Percentiles rank a stretch among this genome's conserved stretches.
Evolutionary conservation across 2,329 filamentous ascomycete genomes (phyloP).

Genomic region (Penicillium sp.): DNA sequence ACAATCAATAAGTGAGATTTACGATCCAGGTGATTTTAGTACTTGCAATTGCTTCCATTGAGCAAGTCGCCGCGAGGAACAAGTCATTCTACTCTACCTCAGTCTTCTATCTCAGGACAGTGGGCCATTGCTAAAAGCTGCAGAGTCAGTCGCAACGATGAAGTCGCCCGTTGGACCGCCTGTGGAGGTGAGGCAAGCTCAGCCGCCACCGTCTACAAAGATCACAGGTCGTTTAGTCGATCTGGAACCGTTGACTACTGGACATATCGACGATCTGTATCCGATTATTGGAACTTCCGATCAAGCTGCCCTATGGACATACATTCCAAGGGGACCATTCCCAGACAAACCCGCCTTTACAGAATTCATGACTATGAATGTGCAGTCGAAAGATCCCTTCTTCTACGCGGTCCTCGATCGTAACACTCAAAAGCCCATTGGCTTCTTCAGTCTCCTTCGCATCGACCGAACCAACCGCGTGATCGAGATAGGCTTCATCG

Average conservation of each 20-base stretch:
- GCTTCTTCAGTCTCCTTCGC: conserved; percentile 33
- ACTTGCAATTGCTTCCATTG: too few relatives aligned
- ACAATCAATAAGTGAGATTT: too few relatives aligned
- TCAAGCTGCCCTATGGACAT: conserved; percentile 31
- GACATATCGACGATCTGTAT: conserved; percentile 20
- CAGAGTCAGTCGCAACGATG: not conserved
- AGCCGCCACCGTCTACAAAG: conserved; percentile 6
- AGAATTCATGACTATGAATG: conserved; percentile 16
- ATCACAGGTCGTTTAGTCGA: conserved; percentile 12
- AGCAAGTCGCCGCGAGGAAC: too few relatives aligned
- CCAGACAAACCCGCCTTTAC: conserved; percentile 23
- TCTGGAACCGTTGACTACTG: conserved; percentile 15
- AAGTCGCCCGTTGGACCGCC: conserved; percentile 5
- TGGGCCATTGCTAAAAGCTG: too few relatives aligned
- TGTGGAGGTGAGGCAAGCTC: conserved; percentile 5
- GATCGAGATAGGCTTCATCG: conserved; percentile 53
- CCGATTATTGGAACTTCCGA: conserved; percentile 13
- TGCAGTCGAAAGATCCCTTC: conserved; percentile 27
- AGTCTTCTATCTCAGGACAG: too few relatives aligned
- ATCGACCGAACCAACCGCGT: conserved; percentile 45
- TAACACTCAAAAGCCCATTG: conserved; percentile 7
- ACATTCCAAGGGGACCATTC: conserved; percentile 31
- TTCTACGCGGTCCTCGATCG: conserved; percentile 40
- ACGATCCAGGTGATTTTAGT: too few relatives aligned
- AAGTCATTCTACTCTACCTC: too few relatives aligned